Evolutionary conservation across 2,329 filamentous ascomycete genomes (phyloP).

Genomic region (Epichloe hybrida): DNA sequence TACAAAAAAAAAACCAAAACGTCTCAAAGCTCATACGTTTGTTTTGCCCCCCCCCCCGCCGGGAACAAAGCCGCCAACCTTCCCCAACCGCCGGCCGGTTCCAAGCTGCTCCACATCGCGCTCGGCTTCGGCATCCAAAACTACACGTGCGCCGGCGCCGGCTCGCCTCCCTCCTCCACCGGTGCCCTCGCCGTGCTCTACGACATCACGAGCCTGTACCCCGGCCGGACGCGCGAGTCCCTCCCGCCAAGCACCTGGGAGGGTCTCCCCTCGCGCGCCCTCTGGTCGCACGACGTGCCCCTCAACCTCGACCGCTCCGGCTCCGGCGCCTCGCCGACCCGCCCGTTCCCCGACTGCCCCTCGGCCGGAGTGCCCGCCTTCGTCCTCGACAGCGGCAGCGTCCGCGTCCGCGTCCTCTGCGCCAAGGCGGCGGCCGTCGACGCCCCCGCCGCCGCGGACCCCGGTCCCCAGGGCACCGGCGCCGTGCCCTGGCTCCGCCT

Average conservation of each 20-base stretch:
- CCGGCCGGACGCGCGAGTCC: conserved; percentile 25
- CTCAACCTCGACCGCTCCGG: conserved; percentile 31
- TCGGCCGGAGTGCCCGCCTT: conserved; percentile 44
- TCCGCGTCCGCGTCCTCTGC: conserved; percentile 25
- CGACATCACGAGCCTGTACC: conserved; percentile 41
- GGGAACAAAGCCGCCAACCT: conserved; percentile 27
- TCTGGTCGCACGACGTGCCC: conserved; percentile 30
- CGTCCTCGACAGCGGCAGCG: conserved; percentile 29
- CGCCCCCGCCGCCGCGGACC: conserved; percentile 36
- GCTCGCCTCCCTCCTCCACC: conserved; percentile 22
- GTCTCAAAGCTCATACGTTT: too few relatives aligned
- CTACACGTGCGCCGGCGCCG: conserved; percentile 43
- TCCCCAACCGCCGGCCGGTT: conserved; percentile 22
- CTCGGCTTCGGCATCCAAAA: conserved; percentile 56
- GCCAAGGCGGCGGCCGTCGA: conserved; percentile 35
- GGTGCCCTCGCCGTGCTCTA: conserved; percentile 49
- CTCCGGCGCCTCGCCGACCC: too few relatives aligned
- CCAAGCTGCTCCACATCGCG: conserved; percentile 38
- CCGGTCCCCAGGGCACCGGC: conserved; percentile 32
- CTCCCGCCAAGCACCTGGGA: conserved; percentile 26
- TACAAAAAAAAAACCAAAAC: too few relatives aligned
- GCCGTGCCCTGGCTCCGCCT: conserved; percentile 44
- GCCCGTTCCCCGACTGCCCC: too few relatives aligned
- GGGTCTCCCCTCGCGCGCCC: conserved; percentile 24
- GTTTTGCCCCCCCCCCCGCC: too few relatives aligned